Evolutionary conservation across 305 asterid species (phyloP).

Genomic region (Fraxinus latifolia): DNA sequence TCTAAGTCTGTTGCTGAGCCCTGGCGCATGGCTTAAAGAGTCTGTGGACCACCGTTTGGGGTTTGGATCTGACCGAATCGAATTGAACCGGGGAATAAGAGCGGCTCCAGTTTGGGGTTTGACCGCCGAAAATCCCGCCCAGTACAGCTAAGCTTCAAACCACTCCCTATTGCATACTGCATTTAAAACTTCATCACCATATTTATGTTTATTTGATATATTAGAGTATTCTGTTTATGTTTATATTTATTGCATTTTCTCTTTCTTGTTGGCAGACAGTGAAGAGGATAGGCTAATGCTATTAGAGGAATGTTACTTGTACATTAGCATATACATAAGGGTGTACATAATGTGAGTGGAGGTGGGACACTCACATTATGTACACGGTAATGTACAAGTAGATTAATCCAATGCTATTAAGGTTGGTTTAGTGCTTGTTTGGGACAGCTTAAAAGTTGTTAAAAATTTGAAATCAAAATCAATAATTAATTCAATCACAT

Average conservation of each 20-base stretch:
- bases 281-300: background rate
- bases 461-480: background rate
- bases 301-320: too few species aligned
- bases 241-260: background rate
- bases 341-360: too few species aligned
- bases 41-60: background rate
- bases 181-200: background rate
- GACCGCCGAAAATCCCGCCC: slow-evolving; percentile 5
- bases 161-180: background rate
- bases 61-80: background rate
- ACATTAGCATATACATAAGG: too few species aligned
- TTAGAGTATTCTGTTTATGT: background rate
- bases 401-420: background rate
- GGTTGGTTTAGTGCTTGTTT: background rate
- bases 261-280: background rate
- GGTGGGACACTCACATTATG: too few species aligned
- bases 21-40: background rate
- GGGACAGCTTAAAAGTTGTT: background rate
- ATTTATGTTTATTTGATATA: background rate
- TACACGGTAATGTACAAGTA: too few species aligned
- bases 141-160: background rate
- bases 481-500: background rate
- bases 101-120: background rate
- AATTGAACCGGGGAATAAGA: background rate
- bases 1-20: background rate